phyloP scores from a whole-genome alignment of 805 yeast genomes.

The Metschnikowia santaceciliae region DNA sequence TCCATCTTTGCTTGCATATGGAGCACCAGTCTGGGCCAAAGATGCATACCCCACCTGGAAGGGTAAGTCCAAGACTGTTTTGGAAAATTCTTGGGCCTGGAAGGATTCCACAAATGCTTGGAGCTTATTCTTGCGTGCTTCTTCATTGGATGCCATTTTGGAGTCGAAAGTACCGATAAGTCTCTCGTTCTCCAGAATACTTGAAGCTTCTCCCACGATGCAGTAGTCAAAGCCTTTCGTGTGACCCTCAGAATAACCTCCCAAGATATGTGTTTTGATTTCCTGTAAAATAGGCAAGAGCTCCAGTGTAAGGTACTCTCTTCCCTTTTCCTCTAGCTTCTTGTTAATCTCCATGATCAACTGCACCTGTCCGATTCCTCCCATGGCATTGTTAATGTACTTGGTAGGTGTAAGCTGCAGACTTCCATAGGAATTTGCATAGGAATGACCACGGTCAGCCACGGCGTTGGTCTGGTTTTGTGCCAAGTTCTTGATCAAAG shows the following conservation, averaged over 20 bases:
- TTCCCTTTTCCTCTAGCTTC: slow-evolving; percentile 41
- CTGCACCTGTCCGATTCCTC: slow-evolving; percentile 76
- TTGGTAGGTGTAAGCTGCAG: slow-evolving; percentile 60
- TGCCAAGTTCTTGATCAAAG: slow-evolving; percentile 67
- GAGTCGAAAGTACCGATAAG: slow-evolving; percentile 30
- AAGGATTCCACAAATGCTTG: slow-evolving; percentile 16
- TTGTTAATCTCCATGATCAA: slow-evolving; percentile 59
- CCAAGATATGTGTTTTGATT: slow-evolving; percentile 44
- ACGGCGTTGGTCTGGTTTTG: slow-evolving; percentile 75
- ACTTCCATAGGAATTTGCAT: slow-evolving; percentile 65
- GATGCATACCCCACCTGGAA: slow-evolving; percentile 87
- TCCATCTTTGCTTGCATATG: slow-evolving; percentile 68
- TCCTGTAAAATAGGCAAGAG: slow-evolving; percentile 61
- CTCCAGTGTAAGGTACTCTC: slow-evolving; percentile 36
- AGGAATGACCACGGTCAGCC: slow-evolving; percentile 85
- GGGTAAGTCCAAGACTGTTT: slow-evolving; percentile 65
- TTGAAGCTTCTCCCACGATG: slow-evolving; percentile 54
- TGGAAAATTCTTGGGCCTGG: slow-evolving; percentile 10
- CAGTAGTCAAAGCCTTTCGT: slow-evolving; percentile 44
- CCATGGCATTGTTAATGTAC: slow-evolving; percentile 56
- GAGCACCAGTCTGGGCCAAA: slow-evolving; percentile 59
- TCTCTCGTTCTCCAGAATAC: slow-evolving; percentile 33
- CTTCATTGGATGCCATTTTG: slow-evolving; percentile 15
- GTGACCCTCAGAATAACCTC: slow-evolving; percentile 19
- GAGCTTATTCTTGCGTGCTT: slow-evolving; percentile 16